phyloP scores from a whole-genome alignment of 2,329 filamentous ascomycete genomes.

The Beauveria sp. region DNA sequence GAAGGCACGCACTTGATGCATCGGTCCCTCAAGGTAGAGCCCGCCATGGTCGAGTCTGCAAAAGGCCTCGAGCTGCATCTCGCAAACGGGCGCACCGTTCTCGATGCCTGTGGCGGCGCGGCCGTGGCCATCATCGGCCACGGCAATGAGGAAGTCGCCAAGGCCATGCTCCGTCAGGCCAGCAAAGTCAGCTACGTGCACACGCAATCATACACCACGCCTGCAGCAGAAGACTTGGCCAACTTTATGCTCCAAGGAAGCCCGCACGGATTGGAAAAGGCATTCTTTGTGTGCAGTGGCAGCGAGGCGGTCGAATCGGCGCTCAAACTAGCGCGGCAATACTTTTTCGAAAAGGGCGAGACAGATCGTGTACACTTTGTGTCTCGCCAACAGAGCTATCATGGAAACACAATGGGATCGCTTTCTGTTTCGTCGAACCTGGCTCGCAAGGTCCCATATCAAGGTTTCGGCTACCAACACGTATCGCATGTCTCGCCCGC shows the following conservation, averaged over 20 bases:
- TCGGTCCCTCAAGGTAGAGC: conserved; percentile 24
- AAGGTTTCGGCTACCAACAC: conserved; percentile 18
- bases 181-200: conserved; percentile 26
- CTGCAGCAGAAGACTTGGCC: conserved; percentile 22
- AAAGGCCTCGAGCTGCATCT: conserved; percentile 29
- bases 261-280: conserved; percentile 18
- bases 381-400: conserved; percentile 37
- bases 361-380: conserved; percentile 33
- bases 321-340: conserved; percentile 41
- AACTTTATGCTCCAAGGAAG: conserved; percentile 18
- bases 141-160: conserved; percentile 44
- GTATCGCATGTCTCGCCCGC: conserved; percentile 21
- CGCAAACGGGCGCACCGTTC: conserved; percentile 23
- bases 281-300: conserved; percentile 19
- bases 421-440: conserved; percentile 30
- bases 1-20: conserved; percentile 22
- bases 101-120: conserved; percentile 30
- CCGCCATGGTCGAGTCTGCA: conserved; percentile 33
- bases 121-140: conserved; percentile 57
- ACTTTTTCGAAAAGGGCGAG: conserved; percentile 33
- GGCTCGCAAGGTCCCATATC: conserved; percentile 20
- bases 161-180: conserved; percentile 48
- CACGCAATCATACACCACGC: conserved; percentile 19
- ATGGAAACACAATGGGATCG: conserved; percentile 42
- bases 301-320: conserved; percentile 37